phyloP scores from a whole-genome alignment of 768 basidiomycete genomes.

The Panaeolus cyanescens region DNA sequence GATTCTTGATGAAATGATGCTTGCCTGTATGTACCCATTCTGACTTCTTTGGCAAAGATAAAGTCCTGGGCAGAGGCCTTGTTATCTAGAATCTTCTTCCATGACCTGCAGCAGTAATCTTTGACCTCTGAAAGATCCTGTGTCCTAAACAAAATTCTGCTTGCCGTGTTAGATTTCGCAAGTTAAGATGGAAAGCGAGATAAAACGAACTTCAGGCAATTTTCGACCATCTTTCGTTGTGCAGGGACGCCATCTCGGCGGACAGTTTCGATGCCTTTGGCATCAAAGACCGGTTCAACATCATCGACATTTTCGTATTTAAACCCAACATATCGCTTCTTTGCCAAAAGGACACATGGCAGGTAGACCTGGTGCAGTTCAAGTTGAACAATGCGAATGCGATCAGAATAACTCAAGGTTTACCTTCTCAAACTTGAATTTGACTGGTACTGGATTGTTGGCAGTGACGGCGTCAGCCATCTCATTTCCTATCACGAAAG shows the following conservation, averaged over 20 bases:
- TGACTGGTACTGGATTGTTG: conserved; percentile 87
- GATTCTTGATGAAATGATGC: conserved; percentile 7
- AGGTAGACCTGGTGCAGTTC: conserved; percentile 80
- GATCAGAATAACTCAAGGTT: conserved; percentile 7
- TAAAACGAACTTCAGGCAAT: conserved; percentile 85
- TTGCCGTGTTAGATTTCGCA: neutral
- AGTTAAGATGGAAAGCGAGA: conserved; percentile 13
- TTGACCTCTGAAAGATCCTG: conserved; percentile 91
- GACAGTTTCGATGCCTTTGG: conserved; percentile 97
- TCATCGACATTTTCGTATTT: conserved; percentile 90
- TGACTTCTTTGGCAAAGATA: conserved; percentile 92
- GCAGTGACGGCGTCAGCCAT: conserved; percentile 88
- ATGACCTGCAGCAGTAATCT: conserved; percentile 81
- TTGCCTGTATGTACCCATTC: conserved; percentile 90
- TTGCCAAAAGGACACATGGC: conserved; percentile 93
- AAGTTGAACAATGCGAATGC: neutral
- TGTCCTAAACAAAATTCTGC: conserved; percentile 85
- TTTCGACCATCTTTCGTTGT: conserved; percentile 91
- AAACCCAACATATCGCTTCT: conserved; percentile 98
- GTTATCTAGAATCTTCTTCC: conserved; percentile 82
- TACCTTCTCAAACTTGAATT: conserved; percentile 98
- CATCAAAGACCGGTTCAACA: conserved; percentile 80
- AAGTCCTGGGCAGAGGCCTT: conserved; percentile 89
- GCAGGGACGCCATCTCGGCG: conserved; percentile 90
- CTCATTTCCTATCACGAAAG: conserved; percentile 90